Evolutionary conservation across 2,329 filamentous ascomycete species (phyloP), one percentile per base, ranked within the genome.

Genomic region (Fusarium lyarnte): DNA sequence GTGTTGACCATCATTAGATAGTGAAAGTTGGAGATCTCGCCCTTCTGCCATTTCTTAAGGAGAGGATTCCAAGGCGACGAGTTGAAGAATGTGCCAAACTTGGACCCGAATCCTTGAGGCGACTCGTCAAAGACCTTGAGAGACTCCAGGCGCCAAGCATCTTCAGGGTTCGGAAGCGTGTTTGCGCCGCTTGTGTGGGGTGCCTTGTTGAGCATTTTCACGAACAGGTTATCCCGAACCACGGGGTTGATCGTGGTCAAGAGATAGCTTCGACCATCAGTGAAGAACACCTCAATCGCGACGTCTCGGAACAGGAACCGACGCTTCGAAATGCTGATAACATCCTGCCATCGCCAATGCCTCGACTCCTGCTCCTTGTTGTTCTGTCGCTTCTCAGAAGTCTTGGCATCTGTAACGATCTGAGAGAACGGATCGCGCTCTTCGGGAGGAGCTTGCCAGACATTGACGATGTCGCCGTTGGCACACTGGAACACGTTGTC

Each of bases 1-100:
- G 96, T 98, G 79, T 99, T 99, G 78, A 99, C 91, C 67, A 98
- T 91, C 95, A 99, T 99, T 39, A 99, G 88, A 79, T 99, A 99
- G 81, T 98, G 94, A 77, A 99, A 99, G 81, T 99, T 99, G 19
- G 95, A 98, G 54, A 98, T 94, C 78, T 99, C 96, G 17, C 97
- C 96, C 79, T 91, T 92, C 66, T 96, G 89, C 96, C 96, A 99
- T 80, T 91, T 92, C 73, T 92, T 92, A 77, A 96, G 97, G 13
- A 94, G 91, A 14, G 95, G 93, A 73, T 94, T 95, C 81, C 92
- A 93, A 0, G 93, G 89, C 1, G 90, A 91, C 27, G 94, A 89
- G 72, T 94, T 94, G 85, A 99, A 98, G 17, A 98, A 93, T 72
- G 91, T 97, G 27, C 94, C 94, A 76, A 98, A 95, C 77, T 95